Evolutionary conservation across 371 early-diverging fungal genomes (phyloP).

Genomic region (Sporodiniella umbellata): DNA sequence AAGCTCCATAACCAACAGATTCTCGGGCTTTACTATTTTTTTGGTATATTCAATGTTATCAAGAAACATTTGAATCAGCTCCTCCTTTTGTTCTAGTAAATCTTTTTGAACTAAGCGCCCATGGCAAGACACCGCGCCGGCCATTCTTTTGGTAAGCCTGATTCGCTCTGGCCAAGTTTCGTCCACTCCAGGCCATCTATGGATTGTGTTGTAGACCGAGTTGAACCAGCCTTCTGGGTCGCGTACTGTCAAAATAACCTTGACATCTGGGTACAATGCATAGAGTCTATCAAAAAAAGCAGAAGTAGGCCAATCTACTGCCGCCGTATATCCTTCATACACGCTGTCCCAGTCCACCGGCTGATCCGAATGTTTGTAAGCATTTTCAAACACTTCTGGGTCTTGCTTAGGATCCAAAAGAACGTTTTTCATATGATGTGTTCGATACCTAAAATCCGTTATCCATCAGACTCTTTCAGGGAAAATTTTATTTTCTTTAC

Average conservation of each 20-base stretch:
- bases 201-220: slow-evolving; percentile 17
- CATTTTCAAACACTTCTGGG: slow-evolving; percentile 13
- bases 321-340: slow-evolving; percentile 23
- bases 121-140: slow-evolving; percentile 9
- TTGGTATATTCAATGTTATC: slow-evolving; percentile 16
- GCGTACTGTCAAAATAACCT: slow-evolving; percentile 25
- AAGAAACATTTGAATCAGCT: slow-evolving; percentile 8
- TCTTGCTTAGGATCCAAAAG: slow-evolving; percentile 9
- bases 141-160: slow-evolving; percentile 11
- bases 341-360: slow-evolving; percentile 16
- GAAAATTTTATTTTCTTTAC: slow-evolving; percentile 1
- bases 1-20: slow-evolving; percentile 14
- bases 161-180: slow-evolving; percentile 16
- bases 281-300: slow-evolving; percentile 19
- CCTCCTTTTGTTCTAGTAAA: slow-evolving; percentile 2
- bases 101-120: slow-evolving; percentile 13
- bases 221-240: slow-evolving; percentile 26
- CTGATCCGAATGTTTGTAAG: slow-evolving; percentile 7
- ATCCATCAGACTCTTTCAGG: not conserved
- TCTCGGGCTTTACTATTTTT: slow-evolving; percentile 15
- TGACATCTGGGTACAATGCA: slow-evolving; percentile 25
- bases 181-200: slow-evolving; percentile 12
- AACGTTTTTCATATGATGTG: slow-evolving; percentile 17
- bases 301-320: slow-evolving; percentile 26
- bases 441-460: slow-evolving; percentile 5